Base-by-base conservation (phyloP, 176 grass and related monocot species). In the Oryza meridionalis region DNA sequence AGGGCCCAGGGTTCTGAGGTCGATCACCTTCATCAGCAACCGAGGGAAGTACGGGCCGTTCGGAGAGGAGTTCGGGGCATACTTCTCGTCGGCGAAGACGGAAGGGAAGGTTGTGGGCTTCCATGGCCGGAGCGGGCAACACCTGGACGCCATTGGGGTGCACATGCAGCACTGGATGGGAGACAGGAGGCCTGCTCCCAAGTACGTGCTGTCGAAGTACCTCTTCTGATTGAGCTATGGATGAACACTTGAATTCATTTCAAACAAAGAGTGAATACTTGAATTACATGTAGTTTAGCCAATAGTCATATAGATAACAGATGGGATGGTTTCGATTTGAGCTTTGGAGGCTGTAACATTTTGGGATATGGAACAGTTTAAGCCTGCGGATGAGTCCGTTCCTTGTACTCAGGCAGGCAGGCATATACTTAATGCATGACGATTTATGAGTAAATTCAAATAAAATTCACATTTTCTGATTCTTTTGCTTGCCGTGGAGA, bases 131-230 rank as follows among this genome's bases (percentile, higher is more conserved):
- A 96, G 96, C 40, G 89, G 78, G 37, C 79, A 87, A 76, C 92
- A 94, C 78, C 77, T 94, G 25, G 91, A 99, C 69, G 96, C 96
- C 44, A 92, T 99, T 21, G 96, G 93, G 25, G 91, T 99, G 45
- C 93, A 99, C 49, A 99, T 94, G 96, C 96, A 96, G 77, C 96
- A 94, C 19, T 99, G 96, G 93, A 77, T 92, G 2, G 90, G 88
- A 5, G 93, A 96, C 89, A 83, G 84, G 70, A 90, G 88, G 31
- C 62, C 90, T 4, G 43, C 75, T 0, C 85, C 89, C 4, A 99
- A 92, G 63, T 90, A 69, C 9, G 43, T 90, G 19, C 22, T 96
- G 42, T 90, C 87, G 31, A 96, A 99, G 63, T 96, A 99, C 79
- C 89, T 99, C 42, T 94, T 95, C 83, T 95, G 90, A 83, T 75